These are phyloP conservation scores for Acanthamoeba triangularis DNA, from an alignment of 208 protist species.

Conservation along the genomic window DNA sequence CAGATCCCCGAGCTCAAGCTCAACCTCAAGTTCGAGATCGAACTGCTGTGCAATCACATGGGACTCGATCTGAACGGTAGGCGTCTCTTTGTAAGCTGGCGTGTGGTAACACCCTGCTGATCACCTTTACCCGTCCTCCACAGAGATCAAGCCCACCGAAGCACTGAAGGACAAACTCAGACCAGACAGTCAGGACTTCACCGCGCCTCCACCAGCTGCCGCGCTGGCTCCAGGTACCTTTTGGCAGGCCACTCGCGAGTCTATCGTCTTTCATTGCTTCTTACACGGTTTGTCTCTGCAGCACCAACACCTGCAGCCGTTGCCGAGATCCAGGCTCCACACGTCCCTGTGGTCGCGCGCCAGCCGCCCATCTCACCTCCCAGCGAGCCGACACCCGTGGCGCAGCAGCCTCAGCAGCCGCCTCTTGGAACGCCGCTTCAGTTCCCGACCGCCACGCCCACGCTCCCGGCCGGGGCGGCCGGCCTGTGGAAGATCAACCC, in stretches of 20 bases:
- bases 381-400: not conserved
- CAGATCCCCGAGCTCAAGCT: constrained; percentile 96
- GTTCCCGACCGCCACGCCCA: not conserved
- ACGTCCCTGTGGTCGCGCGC: not conserved
- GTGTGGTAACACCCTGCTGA: not conserved
- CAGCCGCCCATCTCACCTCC: constrained; percentile 4
- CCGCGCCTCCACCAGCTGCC: constrained; percentile 25
- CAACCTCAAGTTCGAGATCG: constrained; percentile 99
- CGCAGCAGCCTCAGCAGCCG: not conserved
- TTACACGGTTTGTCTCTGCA: not conserved
- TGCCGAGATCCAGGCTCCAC: not conserved
- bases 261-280: not conserved
- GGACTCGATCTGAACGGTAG: constrained; percentile 87
- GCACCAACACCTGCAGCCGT: not conserved
- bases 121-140: not conserved
- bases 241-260: not conserved
- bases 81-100: no score
- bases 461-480: not conserved
- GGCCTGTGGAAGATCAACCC: constrained; percentile 71
- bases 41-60: constrained; percentile 93
- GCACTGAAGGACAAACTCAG: not conserved
- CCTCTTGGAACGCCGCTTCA: not conserved
- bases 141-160: constrained; percentile 76
- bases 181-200: constrained; percentile 74
- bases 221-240: not conserved